Evolutionary conservation across 257 asterid genomes (phyloP).

Genomic region (Solanum medicagineum): DNA sequence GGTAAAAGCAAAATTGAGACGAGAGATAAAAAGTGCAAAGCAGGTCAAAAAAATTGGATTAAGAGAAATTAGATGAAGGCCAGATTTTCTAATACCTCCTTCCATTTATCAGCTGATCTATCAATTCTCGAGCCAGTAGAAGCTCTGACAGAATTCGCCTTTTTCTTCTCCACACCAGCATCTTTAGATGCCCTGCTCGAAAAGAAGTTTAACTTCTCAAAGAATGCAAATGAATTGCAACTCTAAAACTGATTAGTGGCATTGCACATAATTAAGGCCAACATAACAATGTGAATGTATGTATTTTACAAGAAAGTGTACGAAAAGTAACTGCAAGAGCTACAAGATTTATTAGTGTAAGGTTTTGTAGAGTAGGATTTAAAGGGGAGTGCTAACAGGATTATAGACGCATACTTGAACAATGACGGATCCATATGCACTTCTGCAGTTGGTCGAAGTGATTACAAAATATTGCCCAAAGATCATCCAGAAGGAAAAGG

Average conservation of each 20-base stretch:
- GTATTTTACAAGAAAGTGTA: not conserved
- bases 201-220: not conserved
- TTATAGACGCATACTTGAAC: not conserved
- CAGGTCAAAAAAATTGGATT: not conserved
- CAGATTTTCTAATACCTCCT: conserved; percentile 38
- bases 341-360: not conserved
- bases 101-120: conserved; percentile 47
- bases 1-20: not conserved
- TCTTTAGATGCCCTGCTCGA: conserved; percentile 32
- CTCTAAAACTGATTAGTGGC: not conserved
- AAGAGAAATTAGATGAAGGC: not conserved
- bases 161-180: conserved; percentile 21
- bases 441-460: not conserved
- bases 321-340: not conserved
- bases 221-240: not conserved
- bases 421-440: not conserved
- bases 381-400: not conserved
- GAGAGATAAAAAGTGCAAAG: not conserved
- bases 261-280: not conserved
- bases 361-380: not conserved
- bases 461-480: not conserved
- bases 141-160: conserved; percentile 13
- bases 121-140: conserved; percentile 33
- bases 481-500: not conserved
- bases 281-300: not conserved